Evolutionary conservation across 2,329 filamentous ascomycete genomes (phyloP).

Genomic region (Trichophyton simii): DNA sequence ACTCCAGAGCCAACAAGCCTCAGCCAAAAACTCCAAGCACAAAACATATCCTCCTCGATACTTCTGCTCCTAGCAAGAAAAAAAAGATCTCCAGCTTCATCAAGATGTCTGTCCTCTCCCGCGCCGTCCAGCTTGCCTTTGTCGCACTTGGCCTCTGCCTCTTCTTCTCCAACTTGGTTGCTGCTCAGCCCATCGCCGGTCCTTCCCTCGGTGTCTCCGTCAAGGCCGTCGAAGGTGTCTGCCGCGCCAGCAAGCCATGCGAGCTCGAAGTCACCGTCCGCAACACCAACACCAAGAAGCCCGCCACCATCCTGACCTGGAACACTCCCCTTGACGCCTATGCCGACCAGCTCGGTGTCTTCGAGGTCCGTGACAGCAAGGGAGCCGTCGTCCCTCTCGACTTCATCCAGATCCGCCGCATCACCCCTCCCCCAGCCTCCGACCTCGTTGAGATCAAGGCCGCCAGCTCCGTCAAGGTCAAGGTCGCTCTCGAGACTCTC

Average conservation of each 20-base stretch:
- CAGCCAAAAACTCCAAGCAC: neutral
- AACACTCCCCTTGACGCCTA: conserved; percentile 25
- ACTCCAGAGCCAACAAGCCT: neutral
- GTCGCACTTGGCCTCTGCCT: neutral
- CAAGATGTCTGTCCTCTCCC: conserved; percentile 8
- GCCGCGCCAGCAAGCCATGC: conserved; percentile 9
- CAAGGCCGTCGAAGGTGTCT: neutral
- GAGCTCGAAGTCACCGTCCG: conserved; percentile 17
- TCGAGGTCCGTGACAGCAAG: conserved; percentile 19
- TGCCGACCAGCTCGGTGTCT: conserved; percentile 22
- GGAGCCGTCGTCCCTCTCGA: conserved; percentile 18
- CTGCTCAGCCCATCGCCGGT: neutral
- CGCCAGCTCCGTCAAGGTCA: conserved; percentile 14
- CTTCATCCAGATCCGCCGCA: conserved; percentile 24
- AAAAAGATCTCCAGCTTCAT: neutral
- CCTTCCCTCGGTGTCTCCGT: neutral
- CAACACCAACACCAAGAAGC: conserved; percentile 19
- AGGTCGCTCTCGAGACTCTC: conserved; percentile 19
- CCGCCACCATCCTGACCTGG: conserved; percentile 28
- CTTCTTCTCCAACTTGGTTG: neutral
- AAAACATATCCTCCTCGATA: neutral
- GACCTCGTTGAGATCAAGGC: conserved; percentile 24
- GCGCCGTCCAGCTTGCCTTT: neutral
- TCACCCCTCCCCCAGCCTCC: conserved; percentile 19
- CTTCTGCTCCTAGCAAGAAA: neutral